Conservation (phyloP, 73 alveolate species). For the Paramecium sexaurelia region DNA sequence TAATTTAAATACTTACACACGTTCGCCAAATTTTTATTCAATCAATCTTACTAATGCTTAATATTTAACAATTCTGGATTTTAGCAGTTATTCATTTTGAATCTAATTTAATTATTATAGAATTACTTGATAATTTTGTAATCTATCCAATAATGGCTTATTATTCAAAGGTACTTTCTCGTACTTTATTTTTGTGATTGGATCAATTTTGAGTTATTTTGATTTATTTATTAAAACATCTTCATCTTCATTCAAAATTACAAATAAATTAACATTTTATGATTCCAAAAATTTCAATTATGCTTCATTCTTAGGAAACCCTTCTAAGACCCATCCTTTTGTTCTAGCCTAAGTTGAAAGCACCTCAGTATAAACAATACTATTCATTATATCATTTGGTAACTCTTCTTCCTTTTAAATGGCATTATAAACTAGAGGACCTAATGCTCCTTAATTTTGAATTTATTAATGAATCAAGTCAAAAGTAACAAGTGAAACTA, state of each 20-base stretch:
- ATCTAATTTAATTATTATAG: not conserved
- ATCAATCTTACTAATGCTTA: not conserved
- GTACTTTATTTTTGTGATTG: constrained; percentile 51
- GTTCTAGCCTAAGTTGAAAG: constrained; percentile 51
- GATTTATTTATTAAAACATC: constrained; percentile 54
- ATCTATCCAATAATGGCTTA: constrained; percentile 27
- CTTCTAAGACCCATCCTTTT: constrained; percentile 67
- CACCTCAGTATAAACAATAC: constrained; percentile 47
- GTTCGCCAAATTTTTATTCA: constrained; percentile 57
- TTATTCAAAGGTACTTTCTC: constrained; percentile 50
- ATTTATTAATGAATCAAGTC: constrained; percentile 21
- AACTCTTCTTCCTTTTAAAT: not conserved
- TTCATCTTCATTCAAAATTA: constrained; percentile 58
- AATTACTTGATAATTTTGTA: constrained; percentile 15
- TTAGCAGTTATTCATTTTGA: constrained; percentile 7
- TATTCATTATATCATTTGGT: constrained; percentile 59
- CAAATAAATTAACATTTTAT: constrained; percentile 31
- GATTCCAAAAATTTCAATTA: constrained; percentile 38
- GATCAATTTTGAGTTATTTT: constrained; percentile 58
- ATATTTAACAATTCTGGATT: not conserved
- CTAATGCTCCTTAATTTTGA: constrained; percentile 50
- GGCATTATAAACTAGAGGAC: constrained; percentile 23
- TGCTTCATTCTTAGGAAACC: constrained; percentile 59
- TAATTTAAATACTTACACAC: constrained; percentile 52
- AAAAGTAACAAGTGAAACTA: constrained; percentile 30